Evolutionary conservation across 768 basidiomycete genomes (phyloP).

Genomic region (Cystofilobasidium ferigula): DNA sequence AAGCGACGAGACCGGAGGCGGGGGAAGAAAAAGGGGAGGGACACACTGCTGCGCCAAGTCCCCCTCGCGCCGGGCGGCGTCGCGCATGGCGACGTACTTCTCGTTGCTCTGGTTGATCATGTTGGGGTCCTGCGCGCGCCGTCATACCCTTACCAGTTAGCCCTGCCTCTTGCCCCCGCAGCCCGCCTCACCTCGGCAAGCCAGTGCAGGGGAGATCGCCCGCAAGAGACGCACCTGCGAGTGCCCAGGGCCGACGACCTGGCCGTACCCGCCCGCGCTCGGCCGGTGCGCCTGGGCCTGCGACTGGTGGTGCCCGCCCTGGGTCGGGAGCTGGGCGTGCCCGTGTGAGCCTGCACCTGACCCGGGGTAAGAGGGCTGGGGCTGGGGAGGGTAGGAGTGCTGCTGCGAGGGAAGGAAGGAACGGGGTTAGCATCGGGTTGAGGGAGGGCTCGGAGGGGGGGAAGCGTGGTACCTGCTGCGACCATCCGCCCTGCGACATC

Average conservation of each 20-base stretch:
- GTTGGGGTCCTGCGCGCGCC: constrained; percentile 35
- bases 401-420: background rate
- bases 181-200: too few species aligned
- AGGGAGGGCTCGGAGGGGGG: background rate
- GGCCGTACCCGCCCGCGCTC: constrained; percentile 15
- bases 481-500: too few species aligned
- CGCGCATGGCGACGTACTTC: constrained; percentile 59
- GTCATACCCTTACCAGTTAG: too few species aligned
- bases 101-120: constrained; percentile 53
- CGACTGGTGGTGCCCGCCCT: constrained; percentile 10
- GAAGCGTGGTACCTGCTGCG: too few species aligned
- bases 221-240: background rate
- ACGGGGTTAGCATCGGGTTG: background rate
- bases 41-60: constrained; percentile 42
- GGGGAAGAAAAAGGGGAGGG: too few species aligned
- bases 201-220: background rate
- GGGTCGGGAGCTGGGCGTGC: constrained; percentile 8
- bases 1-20: constrained; percentile 30
- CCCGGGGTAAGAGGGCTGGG: constrained; percentile 11
- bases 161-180: too few species aligned
- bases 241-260: constrained; percentile 19
- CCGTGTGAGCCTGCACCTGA: background rate
- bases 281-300: background rate
- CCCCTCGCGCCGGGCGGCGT: constrained; percentile 64
- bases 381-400: constrained; percentile 16